These are phyloP conservation scores for Aspergillus piperis DNA, from an alignment of 2,329 filamentous ascomycete genomes.

Conservation along the genomic window DNA sequence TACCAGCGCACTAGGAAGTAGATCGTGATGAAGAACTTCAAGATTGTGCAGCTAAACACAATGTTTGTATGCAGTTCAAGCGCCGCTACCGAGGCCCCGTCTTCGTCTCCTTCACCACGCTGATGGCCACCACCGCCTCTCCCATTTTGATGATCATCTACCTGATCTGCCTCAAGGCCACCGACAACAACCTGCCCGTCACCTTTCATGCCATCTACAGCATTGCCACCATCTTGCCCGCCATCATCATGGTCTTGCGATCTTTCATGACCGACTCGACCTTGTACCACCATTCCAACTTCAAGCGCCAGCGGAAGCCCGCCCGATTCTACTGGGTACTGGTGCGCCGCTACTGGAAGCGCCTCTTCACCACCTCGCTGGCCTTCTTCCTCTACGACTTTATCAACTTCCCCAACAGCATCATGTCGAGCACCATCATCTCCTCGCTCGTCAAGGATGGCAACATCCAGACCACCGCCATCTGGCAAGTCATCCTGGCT, in stretches of 20 bases:
- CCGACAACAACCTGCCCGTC: constrained; percentile 35
- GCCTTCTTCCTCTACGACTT: constrained; percentile 43
- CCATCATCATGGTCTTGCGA: constrained; percentile 35
- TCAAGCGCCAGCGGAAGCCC: constrained; percentile 30
- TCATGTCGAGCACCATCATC: constrained; percentile 40
- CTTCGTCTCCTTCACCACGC: constrained; percentile 38
- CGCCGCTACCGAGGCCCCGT: constrained; percentile 35
- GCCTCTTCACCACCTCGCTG: constrained; percentile 33
- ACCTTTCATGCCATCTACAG: constrained; percentile 35
- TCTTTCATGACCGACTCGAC: constrained; percentile 38
- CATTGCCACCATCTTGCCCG: constrained; percentile 35
- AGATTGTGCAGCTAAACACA: neutral
- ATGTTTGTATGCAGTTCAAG: constrained; percentile 16
- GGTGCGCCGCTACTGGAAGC: constrained; percentile 30
- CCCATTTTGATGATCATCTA: constrained; percentile 41
- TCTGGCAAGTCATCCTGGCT: constrained; percentile 40
- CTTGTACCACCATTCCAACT: constrained; percentile 36
- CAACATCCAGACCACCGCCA: constrained; percentile 36
- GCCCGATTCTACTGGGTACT: constrained; percentile 28
- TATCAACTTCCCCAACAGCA: constrained; percentile 41
- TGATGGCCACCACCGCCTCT: constrained; percentile 38
- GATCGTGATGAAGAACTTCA: neutral
- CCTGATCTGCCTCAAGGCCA: constrained; percentile 38
- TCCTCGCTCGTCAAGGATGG: constrained; percentile 34
- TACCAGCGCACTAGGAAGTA: too few species aligned